phyloP scores from a whole-genome alignment of 2,329 filamentous ascomycete genomes.

The Plenodomus tracheiphilus region DNA sequence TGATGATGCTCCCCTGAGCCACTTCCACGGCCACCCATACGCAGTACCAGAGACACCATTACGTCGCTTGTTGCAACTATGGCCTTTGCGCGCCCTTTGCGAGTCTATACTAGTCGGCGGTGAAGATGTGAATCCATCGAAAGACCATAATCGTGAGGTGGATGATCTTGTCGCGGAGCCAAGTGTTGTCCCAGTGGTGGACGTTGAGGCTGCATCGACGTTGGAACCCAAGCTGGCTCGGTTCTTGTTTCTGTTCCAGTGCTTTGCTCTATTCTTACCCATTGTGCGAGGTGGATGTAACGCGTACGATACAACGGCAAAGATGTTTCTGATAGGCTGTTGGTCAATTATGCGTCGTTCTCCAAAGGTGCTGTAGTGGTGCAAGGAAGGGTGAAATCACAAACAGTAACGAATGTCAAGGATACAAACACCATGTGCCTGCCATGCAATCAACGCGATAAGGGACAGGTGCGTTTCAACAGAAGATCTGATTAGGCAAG shows the following conservation, averaged over 20 bases:
- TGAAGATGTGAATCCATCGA: not conserved
- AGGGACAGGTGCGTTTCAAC: too few relatives aligned
- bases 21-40: not conserved
- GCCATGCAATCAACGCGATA: too few relatives aligned
- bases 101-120: not conserved
- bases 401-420: not conserved
- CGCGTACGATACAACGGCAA: conserved; percentile 27
- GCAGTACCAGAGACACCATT: not conserved
- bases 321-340: conserved; percentile 26
- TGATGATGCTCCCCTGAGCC: too few relatives aligned
- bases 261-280: conserved; percentile 15
- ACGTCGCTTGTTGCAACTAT: not conserved
- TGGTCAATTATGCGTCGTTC: conserved; percentile 19
- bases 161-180: not conserved
- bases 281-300: conserved; percentile 24
- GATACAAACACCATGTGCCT: conserved; percentile 6
- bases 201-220: not conserved
- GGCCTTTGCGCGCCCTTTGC: not conserved
- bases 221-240: not conserved
- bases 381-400: conserved; percentile 1
- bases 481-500: too few relatives aligned
- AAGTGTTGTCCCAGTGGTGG: not conserved
- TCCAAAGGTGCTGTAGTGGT: conserved; percentile 15
- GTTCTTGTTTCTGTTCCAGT: conserved; percentile 8
- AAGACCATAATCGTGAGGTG: not conserved